phyloP scores from a whole-genome alignment of 148 eudicot genomes.

The Fallopia convolvulus region DNA sequence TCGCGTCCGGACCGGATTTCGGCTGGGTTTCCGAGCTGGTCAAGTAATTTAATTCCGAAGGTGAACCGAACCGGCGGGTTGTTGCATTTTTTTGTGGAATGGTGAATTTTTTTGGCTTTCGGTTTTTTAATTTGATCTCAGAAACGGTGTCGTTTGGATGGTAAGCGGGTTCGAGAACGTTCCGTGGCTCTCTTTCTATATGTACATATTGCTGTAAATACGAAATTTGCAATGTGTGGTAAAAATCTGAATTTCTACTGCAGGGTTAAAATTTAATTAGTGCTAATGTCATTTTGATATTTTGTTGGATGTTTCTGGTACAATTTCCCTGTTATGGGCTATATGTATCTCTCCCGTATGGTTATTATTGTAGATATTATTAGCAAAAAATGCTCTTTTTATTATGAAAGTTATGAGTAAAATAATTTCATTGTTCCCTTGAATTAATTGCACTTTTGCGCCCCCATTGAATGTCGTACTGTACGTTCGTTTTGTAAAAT shows the following conservation, averaged over 20 bases:
- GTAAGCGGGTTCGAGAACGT: not conserved
- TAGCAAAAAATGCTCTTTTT: not conserved
- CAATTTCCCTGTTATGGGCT: not conserved
- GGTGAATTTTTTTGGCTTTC: not conserved
- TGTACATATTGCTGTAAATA: not conserved
- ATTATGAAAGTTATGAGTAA: not conserved
- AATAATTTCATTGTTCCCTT: no score
- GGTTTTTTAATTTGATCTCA: not conserved
- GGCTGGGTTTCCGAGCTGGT: conserved; percentile 14
- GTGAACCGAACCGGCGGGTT: not conserved
- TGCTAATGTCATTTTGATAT: not conserved
- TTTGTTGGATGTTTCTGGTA: not conserved
- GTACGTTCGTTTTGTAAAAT: not conserved
- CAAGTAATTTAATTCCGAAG: not conserved
- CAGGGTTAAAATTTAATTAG: not conserved
- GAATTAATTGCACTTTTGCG: not conserved
- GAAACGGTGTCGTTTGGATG: not conserved
- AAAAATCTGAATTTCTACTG: not conserved
- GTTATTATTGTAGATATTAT: not conserved
- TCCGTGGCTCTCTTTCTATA: not conserved
- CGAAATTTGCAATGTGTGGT: not conserved
- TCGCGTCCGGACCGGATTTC: conserved; percentile 6
- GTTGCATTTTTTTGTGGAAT: not conserved
- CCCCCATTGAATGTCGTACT: not conserved
- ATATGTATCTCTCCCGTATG: not conserved